Evolutionary conservation across 805 yeast genomes (phyloP).

Genomic region (Starmerella vaccinii): DNA sequence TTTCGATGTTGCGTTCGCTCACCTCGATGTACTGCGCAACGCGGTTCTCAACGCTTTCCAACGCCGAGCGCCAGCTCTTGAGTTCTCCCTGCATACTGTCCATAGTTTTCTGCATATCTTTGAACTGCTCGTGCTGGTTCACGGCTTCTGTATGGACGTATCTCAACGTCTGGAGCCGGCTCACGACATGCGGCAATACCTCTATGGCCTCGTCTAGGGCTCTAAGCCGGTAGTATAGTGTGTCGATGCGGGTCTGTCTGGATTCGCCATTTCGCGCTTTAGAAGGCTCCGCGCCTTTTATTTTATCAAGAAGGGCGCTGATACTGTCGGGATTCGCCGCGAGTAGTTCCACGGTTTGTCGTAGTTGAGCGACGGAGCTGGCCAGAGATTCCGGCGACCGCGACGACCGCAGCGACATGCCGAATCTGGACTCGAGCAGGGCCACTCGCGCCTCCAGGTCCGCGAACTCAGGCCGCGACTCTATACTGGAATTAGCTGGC

Average conservation of each 20-base stretch:
- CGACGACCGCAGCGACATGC: conserved; percentile 1
- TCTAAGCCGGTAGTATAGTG: conserved; percentile 5
- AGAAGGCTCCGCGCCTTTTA: neutral
- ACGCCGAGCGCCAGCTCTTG: conserved; percentile 6
- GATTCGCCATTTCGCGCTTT: neutral
- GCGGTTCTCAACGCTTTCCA: neutral
- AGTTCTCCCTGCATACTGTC: neutral
- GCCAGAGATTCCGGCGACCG: neutral
- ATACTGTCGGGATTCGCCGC: conserved; percentile 3
- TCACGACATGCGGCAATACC: conserved; percentile 8
- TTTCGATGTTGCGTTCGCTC: conserved; percentile 4
- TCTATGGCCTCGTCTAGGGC: conserved; percentile 3
- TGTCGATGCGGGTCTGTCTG: neutral
- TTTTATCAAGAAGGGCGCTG: neutral
- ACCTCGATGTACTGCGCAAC: neutral
- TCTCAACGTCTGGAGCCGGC: conserved; percentile 14
- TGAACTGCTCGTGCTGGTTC: neutral
- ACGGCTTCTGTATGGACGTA: conserved; percentile 8
- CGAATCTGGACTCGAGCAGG: conserved; percentile 5
- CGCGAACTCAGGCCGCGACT: conserved; percentile 1
- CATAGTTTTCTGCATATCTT: neutral
- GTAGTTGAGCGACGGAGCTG: neutral
- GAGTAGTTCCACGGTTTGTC: neutral
- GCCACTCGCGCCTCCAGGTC: conserved; percentile 11
- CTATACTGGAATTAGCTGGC: neutral